Evolutionary conservation across 2,329 filamentous ascomycete species (phyloP).

Genomic region (Sporothrix luriei): DNA sequence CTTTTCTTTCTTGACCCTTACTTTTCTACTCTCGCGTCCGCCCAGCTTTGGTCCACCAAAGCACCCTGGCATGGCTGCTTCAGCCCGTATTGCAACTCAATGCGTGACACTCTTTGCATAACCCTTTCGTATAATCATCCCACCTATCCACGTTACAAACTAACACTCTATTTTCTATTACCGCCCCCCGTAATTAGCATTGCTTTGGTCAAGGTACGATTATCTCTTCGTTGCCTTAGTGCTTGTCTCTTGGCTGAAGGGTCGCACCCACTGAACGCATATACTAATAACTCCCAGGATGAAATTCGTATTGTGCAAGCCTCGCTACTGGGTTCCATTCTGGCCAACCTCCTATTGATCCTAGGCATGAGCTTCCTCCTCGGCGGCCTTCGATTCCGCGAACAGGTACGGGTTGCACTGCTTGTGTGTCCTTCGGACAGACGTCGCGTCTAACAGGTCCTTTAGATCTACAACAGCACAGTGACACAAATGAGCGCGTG

Average conservation of each 20-base stretch:
- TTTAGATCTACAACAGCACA: slow-evolving; percentile 85
- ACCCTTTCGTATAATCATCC: slow-evolving; percentile 13
- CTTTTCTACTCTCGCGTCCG: slow-evolving; percentile 9
- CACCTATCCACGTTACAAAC: slow-evolving; percentile 35
- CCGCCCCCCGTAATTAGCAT: slow-evolving; percentile 56
- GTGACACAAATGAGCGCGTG: slow-evolving; percentile 97
- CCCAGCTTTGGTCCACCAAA: slow-evolving; percentile 28
- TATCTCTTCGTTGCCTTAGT: not conserved
- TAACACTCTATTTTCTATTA: slow-evolving; percentile 42
- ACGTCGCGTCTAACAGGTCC: not conserved
- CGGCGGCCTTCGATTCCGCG: slow-evolving; percentile 81
- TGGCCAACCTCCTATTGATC: slow-evolving; percentile 85
- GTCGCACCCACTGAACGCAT: not conserved
- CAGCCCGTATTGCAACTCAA: slow-evolving; percentile 28
- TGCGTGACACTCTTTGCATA: slow-evolving; percentile 33
- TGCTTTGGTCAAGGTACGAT: slow-evolving; percentile 67
- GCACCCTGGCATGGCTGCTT: slow-evolving; percentile 26
- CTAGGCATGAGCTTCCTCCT: slow-evolving; percentile 89
- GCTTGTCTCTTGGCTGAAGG: not conserved
- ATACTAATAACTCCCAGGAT: slow-evolving; percentile 51
- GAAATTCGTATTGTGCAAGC: slow-evolving; percentile 92
- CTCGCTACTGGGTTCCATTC: slow-evolving; percentile 83
- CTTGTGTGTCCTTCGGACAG: not conserved
- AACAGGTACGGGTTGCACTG: slow-evolving; percentile 62
- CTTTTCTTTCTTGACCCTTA: slow-evolving; percentile 24